Evolutionary conservation across 1,139 yeast genomes (phyloP).

Genomic region (Taiozyma sp.): DNA sequence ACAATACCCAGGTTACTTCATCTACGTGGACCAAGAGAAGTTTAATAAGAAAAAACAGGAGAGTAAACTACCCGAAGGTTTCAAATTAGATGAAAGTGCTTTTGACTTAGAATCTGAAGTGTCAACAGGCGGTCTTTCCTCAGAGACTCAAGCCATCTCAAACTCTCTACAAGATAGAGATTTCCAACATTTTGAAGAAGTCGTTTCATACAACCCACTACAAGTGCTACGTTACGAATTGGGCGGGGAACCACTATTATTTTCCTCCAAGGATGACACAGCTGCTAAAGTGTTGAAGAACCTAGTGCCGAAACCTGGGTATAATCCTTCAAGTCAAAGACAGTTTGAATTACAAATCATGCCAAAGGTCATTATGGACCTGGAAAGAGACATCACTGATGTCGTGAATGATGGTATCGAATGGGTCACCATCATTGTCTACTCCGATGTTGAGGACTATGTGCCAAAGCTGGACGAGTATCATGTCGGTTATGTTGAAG

Average conservation of each 20-base stretch:
- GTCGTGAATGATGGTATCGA: constrained; percentile 76
- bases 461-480: constrained; percentile 55
- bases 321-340: constrained; percentile 59
- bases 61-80: constrained; percentile 39
- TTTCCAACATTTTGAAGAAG: constrained; percentile 73
- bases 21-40: constrained; percentile 66
- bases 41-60: constrained; percentile 34
- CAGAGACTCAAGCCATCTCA: constrained; percentile 39
- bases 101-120: constrained; percentile 36
- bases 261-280: constrained; percentile 48
- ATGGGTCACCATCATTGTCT: constrained; percentile 92
- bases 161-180: constrained; percentile 54
- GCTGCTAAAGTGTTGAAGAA: constrained; percentile 24
- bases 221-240: constrained; percentile 84
- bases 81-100: constrained; percentile 29
- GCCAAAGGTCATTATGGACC: constrained; percentile 87
- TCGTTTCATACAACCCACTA: constrained; percentile 74
- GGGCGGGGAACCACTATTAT: constrained; percentile 70
- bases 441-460: constrained; percentile 72
- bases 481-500: constrained; percentile 81
- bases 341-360: constrained; percentile 84
- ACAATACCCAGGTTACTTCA: constrained; percentile 55
- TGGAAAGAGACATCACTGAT: constrained; percentile 47
- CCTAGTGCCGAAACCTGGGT: constrained; percentile 46
- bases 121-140: constrained; percentile 20